Evolutionary conservation across 495 filamentous ascomycete genomes (phyloP).

Genomic region (Astrocystis sublimbata): DNA sequence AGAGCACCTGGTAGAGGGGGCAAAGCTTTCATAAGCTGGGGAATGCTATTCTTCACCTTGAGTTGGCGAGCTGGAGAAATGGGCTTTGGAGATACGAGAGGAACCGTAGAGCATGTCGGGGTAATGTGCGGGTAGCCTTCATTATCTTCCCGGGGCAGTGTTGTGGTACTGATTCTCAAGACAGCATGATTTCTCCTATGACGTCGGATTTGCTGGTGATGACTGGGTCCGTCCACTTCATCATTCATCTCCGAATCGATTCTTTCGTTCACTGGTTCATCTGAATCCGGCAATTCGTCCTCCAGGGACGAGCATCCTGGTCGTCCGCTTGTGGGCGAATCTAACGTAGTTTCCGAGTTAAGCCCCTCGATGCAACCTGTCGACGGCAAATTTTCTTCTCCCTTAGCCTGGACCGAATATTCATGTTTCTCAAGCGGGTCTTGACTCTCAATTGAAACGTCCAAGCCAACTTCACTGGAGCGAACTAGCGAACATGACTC

Average conservation of each 20-base stretch:
- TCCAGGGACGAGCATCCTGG: neutral
- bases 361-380: neutral
- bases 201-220: slow-evolving; percentile 21
- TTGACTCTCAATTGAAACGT: neutral
- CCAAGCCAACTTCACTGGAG: neutral
- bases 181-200: slow-evolving; percentile 31
- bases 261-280: neutral
- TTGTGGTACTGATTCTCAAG: slow-evolving; percentile 30
- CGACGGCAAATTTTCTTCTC: neutral
- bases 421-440: neutral
- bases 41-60: slow-evolving; percentile 51
- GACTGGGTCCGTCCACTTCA: neutral
- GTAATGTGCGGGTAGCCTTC: slow-evolving; percentile 29
- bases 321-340: neutral
- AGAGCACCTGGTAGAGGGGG: slow-evolving; percentile 42
- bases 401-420: neutral
- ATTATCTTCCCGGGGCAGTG: slow-evolving; percentile 28
- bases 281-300: neutral
- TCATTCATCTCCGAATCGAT: neutral
- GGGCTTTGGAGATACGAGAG: slow-evolving; percentile 46
- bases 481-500: neutral
- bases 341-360: neutral
- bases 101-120: slow-evolving; percentile 29
- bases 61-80: slow-evolving; percentile 49
- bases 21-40: slow-evolving; percentile 53